These are phyloP conservation scores for Boletus subcaerulescens DNA, from an alignment of 768 basidiomycete species.

Conservation along the genomic window DNA sequence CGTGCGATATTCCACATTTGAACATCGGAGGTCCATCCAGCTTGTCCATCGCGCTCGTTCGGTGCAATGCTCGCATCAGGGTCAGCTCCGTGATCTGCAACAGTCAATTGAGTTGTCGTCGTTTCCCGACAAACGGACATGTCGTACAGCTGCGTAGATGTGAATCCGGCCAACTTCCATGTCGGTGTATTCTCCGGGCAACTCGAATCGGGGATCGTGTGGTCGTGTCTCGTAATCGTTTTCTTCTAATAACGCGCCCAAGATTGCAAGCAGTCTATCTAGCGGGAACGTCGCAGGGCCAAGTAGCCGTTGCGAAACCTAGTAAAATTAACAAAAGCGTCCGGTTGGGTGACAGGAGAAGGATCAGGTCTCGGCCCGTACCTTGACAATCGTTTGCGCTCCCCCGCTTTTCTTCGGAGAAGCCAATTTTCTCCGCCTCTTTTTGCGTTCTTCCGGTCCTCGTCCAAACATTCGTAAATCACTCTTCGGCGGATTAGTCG, in stretches of 20 bases:
- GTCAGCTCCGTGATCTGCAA: slow-evolving; percentile 64
- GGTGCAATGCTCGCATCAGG: slow-evolving; percentile 61
- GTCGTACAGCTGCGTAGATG: slow-evolving; percentile 55
- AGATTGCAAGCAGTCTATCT: slow-evolving; percentile 76
- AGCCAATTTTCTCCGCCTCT: slow-evolving; percentile 44
- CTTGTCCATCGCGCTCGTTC: slow-evolving; percentile 57
- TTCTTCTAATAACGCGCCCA: slow-evolving; percentile 75
- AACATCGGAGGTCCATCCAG: slow-evolving; percentile 70
- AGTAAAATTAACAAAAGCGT: background rate
- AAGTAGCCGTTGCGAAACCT: slow-evolving; percentile 75
- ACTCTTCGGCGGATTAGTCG: slow-evolving; percentile 77
- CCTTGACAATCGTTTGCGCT: slow-evolving; percentile 46
- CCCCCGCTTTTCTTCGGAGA: slow-evolving; percentile 35
- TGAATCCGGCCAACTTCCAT: slow-evolving; percentile 66
- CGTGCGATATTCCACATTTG: slow-evolving; percentile 69
- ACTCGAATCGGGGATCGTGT: slow-evolving; percentile 44
- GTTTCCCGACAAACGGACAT: background rate
- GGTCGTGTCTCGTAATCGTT: slow-evolving; percentile 50
- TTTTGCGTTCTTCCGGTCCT: slow-evolving; percentile 62
- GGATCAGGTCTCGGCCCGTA: slow-evolving; percentile 11
- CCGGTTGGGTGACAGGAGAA: background rate
- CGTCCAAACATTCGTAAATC: slow-evolving; percentile 84
- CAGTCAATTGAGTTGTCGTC: background rate
- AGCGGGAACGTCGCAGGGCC: slow-evolving; percentile 78
- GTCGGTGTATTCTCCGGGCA: slow-evolving; percentile 72